Evolutionary conservation across 116 monocot species (phyloP), one percentile per base, ranked within the genome.

Genomic region (Papilionanthe hybrid): DNA sequence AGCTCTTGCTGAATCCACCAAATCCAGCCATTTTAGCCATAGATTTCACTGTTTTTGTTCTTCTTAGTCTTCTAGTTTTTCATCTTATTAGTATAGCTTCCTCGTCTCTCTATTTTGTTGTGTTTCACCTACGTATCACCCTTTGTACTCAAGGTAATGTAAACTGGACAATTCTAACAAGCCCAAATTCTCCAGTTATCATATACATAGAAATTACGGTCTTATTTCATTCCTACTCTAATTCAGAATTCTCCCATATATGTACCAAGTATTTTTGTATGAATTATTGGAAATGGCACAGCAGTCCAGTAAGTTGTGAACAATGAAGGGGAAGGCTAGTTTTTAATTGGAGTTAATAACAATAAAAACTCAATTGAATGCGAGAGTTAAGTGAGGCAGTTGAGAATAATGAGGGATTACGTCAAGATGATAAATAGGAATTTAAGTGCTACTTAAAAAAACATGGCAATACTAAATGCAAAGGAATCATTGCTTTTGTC

Each of bases 381-480:
- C 84, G 10, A 85, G 12, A 75, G 82, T 79, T n/a, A 81, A 87
- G 83, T 81, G 87, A 85, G 73, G 49, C 85, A 55, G 81, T 83
- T 87, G 85, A 79, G 79, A 81, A 72, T 83, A 67, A 80, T 84
- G 72, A 67, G 58, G 72, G 78, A 43, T 83, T 83, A 78, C 72
- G 83, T 72, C 77, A 72, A n/a, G 81, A 56, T 78, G 81, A 83
- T 85, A 83, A 83, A 89, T 83, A 79, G 44, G 57, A 77, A 77
- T 75, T 85, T 43, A 85, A 65, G 77, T 82, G 71, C 81, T 67
- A 42, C 79, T 15, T 17, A 53, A 44, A 68, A 65, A 63, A 66
- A 25, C 58, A 81, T 65, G 74, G 47, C 58, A 29, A 42, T 42
- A 81, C 75, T 81, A 75, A 81, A 81, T 81, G 81, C 81, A 81